phyloP scores from a whole-genome alignment of 2,329 filamentous ascomycete species.

The Beauveria australis region DNA sequence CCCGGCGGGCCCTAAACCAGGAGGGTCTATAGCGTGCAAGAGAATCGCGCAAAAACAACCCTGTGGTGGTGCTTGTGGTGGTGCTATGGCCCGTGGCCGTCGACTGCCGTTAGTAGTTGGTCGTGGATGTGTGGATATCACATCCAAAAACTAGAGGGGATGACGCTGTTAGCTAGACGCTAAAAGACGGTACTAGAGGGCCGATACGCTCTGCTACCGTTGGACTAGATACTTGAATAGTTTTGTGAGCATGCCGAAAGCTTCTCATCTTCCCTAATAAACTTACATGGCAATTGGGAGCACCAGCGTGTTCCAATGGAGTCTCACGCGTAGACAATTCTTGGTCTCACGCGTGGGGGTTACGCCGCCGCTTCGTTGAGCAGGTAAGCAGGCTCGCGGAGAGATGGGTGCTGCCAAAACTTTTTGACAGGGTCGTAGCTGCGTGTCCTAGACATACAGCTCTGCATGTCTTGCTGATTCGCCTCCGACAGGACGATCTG shows the following conservation, averaged over 20 bases:
- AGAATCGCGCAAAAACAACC: background rate
- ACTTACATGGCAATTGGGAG: background rate
- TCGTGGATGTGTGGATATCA: conserved; percentile 2
- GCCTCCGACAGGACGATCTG: conserved; percentile 28
- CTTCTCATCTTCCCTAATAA: background rate
- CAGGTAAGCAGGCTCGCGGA: background rate
- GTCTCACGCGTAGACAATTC: background rate
- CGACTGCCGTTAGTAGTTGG: background rate
- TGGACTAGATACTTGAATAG: background rate
- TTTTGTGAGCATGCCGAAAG: background rate
- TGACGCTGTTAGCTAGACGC: conserved; percentile 3
- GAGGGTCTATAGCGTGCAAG: background rate
- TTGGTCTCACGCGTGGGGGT: background rate
- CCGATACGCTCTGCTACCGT: background rate
- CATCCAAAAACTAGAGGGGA: background rate
- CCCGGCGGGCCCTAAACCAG: conserved; percentile 8
- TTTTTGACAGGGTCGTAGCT: conserved; percentile 4
- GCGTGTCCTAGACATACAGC: conserved; percentile 28
- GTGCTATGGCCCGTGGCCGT: background rate
- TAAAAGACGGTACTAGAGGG: background rate
- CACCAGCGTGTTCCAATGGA: background rate
- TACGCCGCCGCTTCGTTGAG: background rate
- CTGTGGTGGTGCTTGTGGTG: background rate
- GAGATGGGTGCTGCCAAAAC: background rate
- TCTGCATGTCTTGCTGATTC: conserved; percentile 28